Percentiles rank a stretch among this genome's conserved stretches.
These are phyloP conservation scores for Aureobasidium sp. DNA, from an alignment of 2,329 filamentous ascomycete species.

Conservation along the genomic window DNA sequence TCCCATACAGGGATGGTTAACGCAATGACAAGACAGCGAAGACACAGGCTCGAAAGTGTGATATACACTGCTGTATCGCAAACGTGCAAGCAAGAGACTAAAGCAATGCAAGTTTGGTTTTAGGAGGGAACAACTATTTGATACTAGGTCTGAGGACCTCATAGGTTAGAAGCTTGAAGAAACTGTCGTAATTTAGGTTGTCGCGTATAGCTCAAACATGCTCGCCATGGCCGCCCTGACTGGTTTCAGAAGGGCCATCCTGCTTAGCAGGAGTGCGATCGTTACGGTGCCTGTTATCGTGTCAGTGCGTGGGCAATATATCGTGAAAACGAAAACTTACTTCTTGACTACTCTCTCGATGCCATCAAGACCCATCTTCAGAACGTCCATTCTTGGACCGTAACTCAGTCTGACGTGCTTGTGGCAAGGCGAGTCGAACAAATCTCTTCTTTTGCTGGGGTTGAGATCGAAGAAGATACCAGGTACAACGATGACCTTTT, in stretches of 20 bases:
- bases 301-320: not conserved
- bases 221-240: not conserved
- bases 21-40: too few species aligned
- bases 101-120: not conserved
- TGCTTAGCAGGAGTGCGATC: not conserved
- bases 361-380: constrained; percentile 72
- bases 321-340: constrained; percentile 30
- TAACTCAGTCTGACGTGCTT: constrained; percentile 80
- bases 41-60: too few species aligned
- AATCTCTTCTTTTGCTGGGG: constrained; percentile 75
- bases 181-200: not conserved
- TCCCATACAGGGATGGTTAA: too few species aligned
- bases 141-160: not conserved
- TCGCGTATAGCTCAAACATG: not conserved
- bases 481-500: constrained; percentile 94
- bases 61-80: not conserved
- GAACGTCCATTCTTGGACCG: constrained; percentile 68
- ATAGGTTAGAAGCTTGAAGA: not conserved
- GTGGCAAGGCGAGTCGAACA: constrained; percentile 93
- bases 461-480: constrained; percentile 98
- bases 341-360: constrained; percentile 75
- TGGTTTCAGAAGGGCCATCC: not conserved
- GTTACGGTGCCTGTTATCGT: not conserved
- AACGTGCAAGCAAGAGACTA: not conserved
- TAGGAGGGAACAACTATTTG: not conserved